Evolutionary conservation across 2,329 filamentous ascomycete genomes (phyloP).

Genomic region (Sphaerulina vaccinii): DNA sequence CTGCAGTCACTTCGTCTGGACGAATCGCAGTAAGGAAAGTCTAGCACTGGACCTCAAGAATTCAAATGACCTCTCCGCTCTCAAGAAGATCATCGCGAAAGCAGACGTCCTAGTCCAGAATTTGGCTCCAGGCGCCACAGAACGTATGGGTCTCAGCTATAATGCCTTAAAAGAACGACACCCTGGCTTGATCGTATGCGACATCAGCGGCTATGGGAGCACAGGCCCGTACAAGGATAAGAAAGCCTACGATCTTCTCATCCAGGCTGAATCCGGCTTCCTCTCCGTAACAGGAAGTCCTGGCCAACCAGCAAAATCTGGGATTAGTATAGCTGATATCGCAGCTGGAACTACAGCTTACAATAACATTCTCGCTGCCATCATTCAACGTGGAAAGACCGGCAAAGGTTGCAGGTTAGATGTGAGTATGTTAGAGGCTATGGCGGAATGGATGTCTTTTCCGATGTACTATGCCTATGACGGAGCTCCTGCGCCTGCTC

Average conservation of each 20-base stretch:
- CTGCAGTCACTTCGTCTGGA: constrained; percentile 34
- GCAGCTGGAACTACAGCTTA: constrained; percentile 92
- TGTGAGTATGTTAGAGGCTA: constrained; percentile 59
- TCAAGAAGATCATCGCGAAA: constrained; percentile 76
- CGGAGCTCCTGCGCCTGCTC: constrained; percentile 44
- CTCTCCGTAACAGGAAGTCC: constrained; percentile 73
- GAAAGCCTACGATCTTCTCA: constrained; percentile 98
- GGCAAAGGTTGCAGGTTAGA: constrained; percentile 53
- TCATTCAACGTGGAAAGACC: constrained; percentile 60
- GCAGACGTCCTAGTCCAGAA: constrained; percentile 95
- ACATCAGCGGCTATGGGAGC: constrained; percentile 94
- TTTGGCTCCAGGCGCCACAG: constrained; percentile 82
- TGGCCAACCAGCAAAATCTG: constrained; percentile 89
- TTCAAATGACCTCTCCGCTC: constrained; percentile 73
- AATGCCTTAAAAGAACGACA: constrained; percentile 75
- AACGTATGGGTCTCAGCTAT: constrained; percentile 90
- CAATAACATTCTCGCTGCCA: constrained; percentile 89
- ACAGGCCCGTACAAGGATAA: constrained; percentile 83
- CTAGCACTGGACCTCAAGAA: constrained; percentile 86
- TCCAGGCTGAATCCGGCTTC: constrained; percentile 64
- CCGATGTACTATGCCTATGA: constrained; percentile 66
- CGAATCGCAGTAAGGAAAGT: constrained; percentile 92
- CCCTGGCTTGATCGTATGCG: constrained; percentile 82
- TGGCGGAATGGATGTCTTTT: constrained; percentile 61
- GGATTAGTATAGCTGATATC: constrained; percentile 91